These are phyloP conservation scores for Hyparrhenia diplandra DNA, from an alignment of 176 grass and related monocot species.

Conservation along the genomic window DNA sequence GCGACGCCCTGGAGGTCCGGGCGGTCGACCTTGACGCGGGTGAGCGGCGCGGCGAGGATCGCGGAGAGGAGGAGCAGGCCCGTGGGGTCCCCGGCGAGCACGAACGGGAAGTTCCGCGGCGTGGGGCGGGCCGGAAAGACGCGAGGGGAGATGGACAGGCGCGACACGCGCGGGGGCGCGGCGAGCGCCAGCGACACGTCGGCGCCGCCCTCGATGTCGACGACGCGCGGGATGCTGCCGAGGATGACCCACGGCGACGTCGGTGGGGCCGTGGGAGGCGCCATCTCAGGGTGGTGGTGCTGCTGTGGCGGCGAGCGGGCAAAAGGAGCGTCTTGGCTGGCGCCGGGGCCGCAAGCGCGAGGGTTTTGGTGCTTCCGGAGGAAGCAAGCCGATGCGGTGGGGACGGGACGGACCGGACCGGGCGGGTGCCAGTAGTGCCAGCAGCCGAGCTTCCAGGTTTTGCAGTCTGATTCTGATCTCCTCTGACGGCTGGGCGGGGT, in stretches of 20 bases:
- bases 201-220: background rate
- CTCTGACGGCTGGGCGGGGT: no score
- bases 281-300: no score
- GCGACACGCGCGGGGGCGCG: background rate
- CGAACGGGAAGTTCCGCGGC: slow-evolving; percentile 22
- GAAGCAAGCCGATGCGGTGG: no score
- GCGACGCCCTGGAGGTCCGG: background rate
- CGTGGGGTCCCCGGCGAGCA: slow-evolving; percentile 15
- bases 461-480: no score
- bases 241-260: background rate
- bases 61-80: slow-evolving; percentile 31
- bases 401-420: no score
- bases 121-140: background rate
- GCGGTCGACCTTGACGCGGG: background rate
- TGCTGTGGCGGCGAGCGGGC: no score
- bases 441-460: no score
- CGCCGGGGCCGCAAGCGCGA: no score
- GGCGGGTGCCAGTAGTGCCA: no score
- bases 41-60: background rate
- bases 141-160: background rate
- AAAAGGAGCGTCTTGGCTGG: no score
- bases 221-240: background rate
- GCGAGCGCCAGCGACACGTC: background rate
- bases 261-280: background rate
- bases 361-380: no score